Conservation (phyloP, 2,329 filamentous ascomycete species). For the Aspergillus sp. region DNA sequence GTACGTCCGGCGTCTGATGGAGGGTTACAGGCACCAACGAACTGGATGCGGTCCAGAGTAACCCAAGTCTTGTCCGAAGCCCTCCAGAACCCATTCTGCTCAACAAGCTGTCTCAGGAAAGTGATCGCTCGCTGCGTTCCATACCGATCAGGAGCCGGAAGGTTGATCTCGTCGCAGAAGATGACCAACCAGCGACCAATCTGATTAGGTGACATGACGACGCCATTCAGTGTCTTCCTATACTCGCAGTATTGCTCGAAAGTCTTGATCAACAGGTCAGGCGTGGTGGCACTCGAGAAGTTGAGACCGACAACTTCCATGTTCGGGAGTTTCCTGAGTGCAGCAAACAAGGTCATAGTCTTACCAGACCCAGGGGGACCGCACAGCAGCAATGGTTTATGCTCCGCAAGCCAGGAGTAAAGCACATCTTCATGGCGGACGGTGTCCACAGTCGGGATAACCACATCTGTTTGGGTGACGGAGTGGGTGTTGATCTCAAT, state of each 20-base stretch:
- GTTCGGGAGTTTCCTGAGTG: slow-evolving; percentile 88
- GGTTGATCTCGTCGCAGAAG: slow-evolving; percentile 99
- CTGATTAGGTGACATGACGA: slow-evolving; percentile 89
- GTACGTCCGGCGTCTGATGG: slow-evolving; percentile 96
- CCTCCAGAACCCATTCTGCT: slow-evolving; percentile 98
- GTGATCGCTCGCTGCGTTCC: slow-evolving; percentile 95
- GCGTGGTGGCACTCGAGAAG: slow-evolving; percentile 97
- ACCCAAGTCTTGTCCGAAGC: slow-evolving; percentile 98
- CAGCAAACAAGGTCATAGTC: slow-evolving; percentile 99
- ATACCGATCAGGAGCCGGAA: slow-evolving; percentile 95
- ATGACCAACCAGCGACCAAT: slow-evolving; percentile 96
- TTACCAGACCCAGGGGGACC: slow-evolving; percentile 98
- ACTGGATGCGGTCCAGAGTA: slow-evolving; percentile 93
- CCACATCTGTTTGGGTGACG: slow-evolving; percentile 93
- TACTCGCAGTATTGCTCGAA: slow-evolving; percentile 99
- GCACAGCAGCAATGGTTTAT: slow-evolving; percentile 92
- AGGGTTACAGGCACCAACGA: slow-evolving; percentile 97
- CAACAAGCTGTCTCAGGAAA: slow-evolving; percentile 91
- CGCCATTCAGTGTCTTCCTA: slow-evolving; percentile 93
- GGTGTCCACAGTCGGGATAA: slow-evolving; percentile 95
- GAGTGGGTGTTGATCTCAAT: slow-evolving; percentile 98
- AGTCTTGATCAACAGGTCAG: slow-evolving; percentile 95
- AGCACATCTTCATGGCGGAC: slow-evolving; percentile 97
- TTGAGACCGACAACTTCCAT: slow-evolving; percentile 99
- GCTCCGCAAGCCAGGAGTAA: slow-evolving; percentile 97